Evolutionary conservation across 129 eudicot genomes (phyloP).

Genomic region (Helichrysum umbraculigerum): DNA sequence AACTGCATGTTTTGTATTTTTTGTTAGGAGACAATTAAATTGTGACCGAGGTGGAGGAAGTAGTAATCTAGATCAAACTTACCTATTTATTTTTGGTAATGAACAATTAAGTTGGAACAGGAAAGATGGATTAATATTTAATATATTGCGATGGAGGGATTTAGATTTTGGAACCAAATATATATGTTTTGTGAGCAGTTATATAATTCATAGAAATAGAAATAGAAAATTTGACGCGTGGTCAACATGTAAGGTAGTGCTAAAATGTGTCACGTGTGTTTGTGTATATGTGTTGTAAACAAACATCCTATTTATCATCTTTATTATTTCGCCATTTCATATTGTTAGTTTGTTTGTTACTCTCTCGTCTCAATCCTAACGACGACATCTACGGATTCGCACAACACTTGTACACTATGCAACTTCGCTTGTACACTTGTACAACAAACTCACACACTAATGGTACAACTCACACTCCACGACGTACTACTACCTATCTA

Average conservation of each 20-base stretch:
- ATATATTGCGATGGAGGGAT: too few relatives aligned
- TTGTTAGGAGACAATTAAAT: too few relatives aligned
- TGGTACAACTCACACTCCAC: not conserved
- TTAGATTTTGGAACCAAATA: too few relatives aligned
- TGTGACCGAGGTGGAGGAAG: too few relatives aligned
- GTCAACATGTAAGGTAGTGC: not conserved
- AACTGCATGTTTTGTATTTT: too few relatives aligned
- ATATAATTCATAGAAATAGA: too few relatives aligned
- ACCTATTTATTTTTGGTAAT: too few relatives aligned
- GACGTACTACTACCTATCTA: not conserved
- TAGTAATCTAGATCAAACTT: too few relatives aligned
- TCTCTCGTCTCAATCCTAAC: not conserved
- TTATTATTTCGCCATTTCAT: not conserved
- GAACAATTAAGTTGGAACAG: too few relatives aligned
- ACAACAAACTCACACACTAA: conserved; percentile 11
- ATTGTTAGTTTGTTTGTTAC: too few relatives aligned
- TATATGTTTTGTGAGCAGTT: too few relatives aligned
- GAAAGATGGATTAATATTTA: too few relatives aligned
- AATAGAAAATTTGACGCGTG: conserved; percentile 27
- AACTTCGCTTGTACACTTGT: conserved; percentile 10
- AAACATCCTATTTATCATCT: conserved; percentile 19
- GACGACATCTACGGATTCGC: not conserved
- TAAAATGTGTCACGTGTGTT: conserved; percentile 20
- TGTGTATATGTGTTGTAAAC: conserved; percentile 3
- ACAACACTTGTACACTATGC: conserved; percentile 26